These are phyloP conservation scores for Stentor roeselii DNA, from an alignment of 73 alveolate genomes.

Conservation along the genomic window DNA sequence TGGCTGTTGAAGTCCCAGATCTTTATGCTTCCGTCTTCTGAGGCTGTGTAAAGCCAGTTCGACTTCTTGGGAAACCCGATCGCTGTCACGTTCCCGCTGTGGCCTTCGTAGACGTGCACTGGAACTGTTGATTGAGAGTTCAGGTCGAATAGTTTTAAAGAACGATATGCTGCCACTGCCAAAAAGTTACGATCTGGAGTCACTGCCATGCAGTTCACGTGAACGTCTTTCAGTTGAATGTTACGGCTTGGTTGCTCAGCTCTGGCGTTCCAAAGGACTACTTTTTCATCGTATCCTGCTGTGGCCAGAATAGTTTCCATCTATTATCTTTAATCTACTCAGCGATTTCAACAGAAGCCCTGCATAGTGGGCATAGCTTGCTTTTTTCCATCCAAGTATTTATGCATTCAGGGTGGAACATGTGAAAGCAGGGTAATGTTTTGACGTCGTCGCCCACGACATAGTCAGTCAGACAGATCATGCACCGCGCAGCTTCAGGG, in stretches of 20 bases:
- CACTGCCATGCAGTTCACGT: conserved; percentile 68
- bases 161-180: conserved; percentile 72
- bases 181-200: conserved; percentile 70
- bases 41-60: conserved; percentile 69
- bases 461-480: conserved; percentile 35
- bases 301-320: conserved; percentile 71
- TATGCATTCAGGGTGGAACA: conserved; percentile 38
- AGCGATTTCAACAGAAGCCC: conserved; percentile 32
- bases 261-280: conserved; percentile 75
- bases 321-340: not conserved
- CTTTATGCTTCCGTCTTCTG: conserved; percentile 82
- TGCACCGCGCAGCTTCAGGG: conserved; percentile 34
- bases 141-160: conserved; percentile 66
- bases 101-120: conserved; percentile 70
- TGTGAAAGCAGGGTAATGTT: conserved; percentile 42
- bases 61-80: conserved; percentile 60
- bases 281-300: conserved; percentile 81
- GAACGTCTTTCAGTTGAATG: conserved; percentile 70
- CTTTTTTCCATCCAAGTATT: conserved; percentile 39
- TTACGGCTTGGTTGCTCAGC: conserved; percentile 51
- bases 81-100: conserved; percentile 68
- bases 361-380: conserved; percentile 45
- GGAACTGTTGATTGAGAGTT: conserved; percentile 48
- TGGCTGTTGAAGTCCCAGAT: conserved; percentile 73
- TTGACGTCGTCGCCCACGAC: conserved; percentile 28